Evolutionary conservation across 2,329 filamentous ascomycete species (phyloP), one percentile per base, ranked within the genome.

Genomic region (Fonsecaea pedrosoi): DNA sequence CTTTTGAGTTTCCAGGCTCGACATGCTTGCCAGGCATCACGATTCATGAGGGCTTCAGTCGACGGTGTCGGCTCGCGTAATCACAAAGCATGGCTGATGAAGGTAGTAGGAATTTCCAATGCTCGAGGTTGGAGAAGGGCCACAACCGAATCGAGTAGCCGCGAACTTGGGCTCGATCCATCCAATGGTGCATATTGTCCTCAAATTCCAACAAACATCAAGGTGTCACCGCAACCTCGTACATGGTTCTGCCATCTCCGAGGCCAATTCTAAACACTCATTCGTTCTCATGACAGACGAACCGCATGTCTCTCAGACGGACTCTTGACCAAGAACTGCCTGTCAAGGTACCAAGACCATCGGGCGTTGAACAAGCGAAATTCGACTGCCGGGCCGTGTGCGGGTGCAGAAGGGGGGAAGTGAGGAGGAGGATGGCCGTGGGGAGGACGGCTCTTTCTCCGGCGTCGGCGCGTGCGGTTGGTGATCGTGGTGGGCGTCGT

Each of bases 331-430:
- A 50, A 50, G 45, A 12, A 25, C 18, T 25, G 45, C 13, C 45
- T 50, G 45, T 25, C 18, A 9, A 25, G 12, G 18, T 50, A 25
- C 45, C 45, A 50, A 50, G 45, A 50, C 45, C 18, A 10, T 50
- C 45, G 45, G 45, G 7, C 45, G 25, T 25, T 18, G 6, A 25
- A 10, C 45, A 50, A 50, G 45, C 45, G 45, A 50, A 10, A 50
- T 50, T 50, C 45, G 45, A 50, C 45, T 10, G 18, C 45, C 45
- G 21, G 45, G 45, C 45, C 45, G 45, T 50, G 45, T 25, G 18
- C 6, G 40, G 13, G 25, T 42, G 40, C 40, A 42, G 40, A 42
- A 10, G 40, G 40, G 40, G 40, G 40, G 15, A 42, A 10, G 40
- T 2, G 38, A 40, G 42, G 18, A 50, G 45, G 45, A 21, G 45